Evolutionary conservation across 257 asterid species (phyloP), one percentile per base, ranked within the genome.

Genomic region (Ehretia macrophylla): DNA sequence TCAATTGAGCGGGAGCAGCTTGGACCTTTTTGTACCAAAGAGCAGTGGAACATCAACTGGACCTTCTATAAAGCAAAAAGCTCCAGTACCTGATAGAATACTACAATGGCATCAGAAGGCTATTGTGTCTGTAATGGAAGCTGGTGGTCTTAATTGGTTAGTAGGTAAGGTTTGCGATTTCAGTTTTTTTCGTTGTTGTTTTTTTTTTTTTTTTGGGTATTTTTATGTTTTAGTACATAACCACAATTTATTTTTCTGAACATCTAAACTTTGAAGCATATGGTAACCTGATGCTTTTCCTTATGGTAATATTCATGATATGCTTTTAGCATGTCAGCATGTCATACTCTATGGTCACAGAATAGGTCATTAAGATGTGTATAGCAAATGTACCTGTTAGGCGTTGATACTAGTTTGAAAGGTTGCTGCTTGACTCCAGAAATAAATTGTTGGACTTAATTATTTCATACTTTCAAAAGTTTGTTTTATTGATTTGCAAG

Each of bases 141-240:
- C 99, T 66, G 99, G 99, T 73, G 95, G 96, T 67, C 95, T 88
- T 68, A 86, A 88, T 67, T 92, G 99, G 99, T 88, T 92, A 83
- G 86, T 89, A 88, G 97, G 99, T 92, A 89, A 82, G 95, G 90
- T 87, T 85, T 80, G 95, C 86, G 72, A 60, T 72, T 70, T 72
- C 75, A 54, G 69, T 73, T 77, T 70, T 46, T 42, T 27, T 6
- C 35, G 4, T 6, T 6, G 4, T 27, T 27, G 3, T 10, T 2
- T 42, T 42, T 42, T 10, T 42, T 10, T 52, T 11, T 52, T 20
- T 20, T 4, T 17, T 22, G 0, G 1, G 8, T 52, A 13, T 8
- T 11, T 49, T n/a, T 0, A 9, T 49, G 20, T 49, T 49, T 11
- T 12, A 49, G 13, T 49, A 49, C 13, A 17, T 8, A n/a, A 17